Percentiles rank a stretch among this genome's conserved stretches.
Conservation (phyloP, 2,329 filamentous ascomycete genomes). For the Aplosporella prunicola region DNA sequence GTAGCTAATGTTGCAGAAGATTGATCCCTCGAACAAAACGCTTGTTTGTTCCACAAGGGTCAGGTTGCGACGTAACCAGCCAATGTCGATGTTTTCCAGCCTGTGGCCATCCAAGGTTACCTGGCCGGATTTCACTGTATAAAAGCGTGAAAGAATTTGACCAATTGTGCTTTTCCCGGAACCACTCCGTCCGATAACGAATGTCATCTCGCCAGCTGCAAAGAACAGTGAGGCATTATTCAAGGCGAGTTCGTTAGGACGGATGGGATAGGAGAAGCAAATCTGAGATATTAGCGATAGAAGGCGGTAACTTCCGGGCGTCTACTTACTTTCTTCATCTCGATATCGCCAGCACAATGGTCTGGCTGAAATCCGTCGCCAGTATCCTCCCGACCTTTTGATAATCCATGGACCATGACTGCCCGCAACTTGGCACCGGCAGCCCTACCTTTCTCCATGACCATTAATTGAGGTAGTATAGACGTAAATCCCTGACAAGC, state of each 20-base stretch:
- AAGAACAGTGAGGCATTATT: constrained; percentile 58
- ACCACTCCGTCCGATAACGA: constrained; percentile 76
- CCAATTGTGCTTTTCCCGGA: constrained; percentile 87
- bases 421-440: constrained; percentile 56
- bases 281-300: constrained; percentile 46
- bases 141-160: constrained; percentile 70
- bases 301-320: too few relatives aligned
- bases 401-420: constrained; percentile 28
- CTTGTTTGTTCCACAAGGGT: constrained; percentile 76
- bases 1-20: constrained; percentile 69
- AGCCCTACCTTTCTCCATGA: constrained; percentile 68
- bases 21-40: constrained; percentile 69
- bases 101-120: constrained; percentile 60
- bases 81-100: constrained; percentile 51
- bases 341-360: constrained; percentile 55
- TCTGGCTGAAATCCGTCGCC: constrained; percentile 19
- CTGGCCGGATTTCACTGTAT: constrained; percentile 54
- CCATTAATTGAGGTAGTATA: constrained; percentile 65
- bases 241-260: constrained; percentile 52
- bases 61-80: constrained; percentile 69
- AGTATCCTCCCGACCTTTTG: constrained; percentile 19
- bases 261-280: constrained; percentile 73
- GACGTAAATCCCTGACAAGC: constrained; percentile 67
- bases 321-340: constrained; percentile 54
- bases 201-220: constrained; percentile 61